These are phyloP conservation scores for Volvox reticuliferus DNA, from an alignment of 139 green algal genomes.

Conservation along the genomic window DNA sequence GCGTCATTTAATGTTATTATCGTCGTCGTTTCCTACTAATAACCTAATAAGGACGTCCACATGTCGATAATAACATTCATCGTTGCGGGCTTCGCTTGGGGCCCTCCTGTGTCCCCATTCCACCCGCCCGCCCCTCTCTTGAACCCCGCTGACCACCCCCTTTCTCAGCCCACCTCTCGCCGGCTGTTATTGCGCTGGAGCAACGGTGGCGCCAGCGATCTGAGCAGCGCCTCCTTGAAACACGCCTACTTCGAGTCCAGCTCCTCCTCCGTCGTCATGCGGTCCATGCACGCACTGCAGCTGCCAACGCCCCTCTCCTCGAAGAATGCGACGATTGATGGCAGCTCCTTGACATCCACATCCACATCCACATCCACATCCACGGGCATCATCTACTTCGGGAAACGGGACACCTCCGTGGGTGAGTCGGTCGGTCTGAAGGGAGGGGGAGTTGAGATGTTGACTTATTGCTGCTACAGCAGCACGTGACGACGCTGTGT, in stretches of 20 bases:
- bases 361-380: neutral
- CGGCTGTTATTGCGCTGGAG: neutral
- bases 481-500: too few relatives aligned
- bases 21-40: too few relatives aligned
- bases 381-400: conserved; percentile 23
- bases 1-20: too few relatives aligned
- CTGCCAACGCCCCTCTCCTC: neutral
- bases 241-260: conserved; percentile 12
- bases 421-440: neutral
- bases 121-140: neutral
- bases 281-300: neutral
- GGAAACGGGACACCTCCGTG: conserved; percentile 19
- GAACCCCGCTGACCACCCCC: too few relatives aligned
- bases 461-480: too few relatives aligned
- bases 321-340: neutral
- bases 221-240: neutral
- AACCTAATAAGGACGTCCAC: too few relatives aligned
- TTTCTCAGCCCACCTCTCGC: conserved; percentile 1
- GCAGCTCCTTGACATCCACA: neutral
- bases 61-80: too few relatives aligned
- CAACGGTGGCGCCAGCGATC: neutral
- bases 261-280: conserved; percentile 2
- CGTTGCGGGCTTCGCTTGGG: too few relatives aligned
- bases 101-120: too few relatives aligned
- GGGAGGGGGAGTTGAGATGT: too few relatives aligned